phyloP scores from a whole-genome alignment of 2,329 filamentous ascomycete genomes.

The Neobulgaria alba region DNA sequence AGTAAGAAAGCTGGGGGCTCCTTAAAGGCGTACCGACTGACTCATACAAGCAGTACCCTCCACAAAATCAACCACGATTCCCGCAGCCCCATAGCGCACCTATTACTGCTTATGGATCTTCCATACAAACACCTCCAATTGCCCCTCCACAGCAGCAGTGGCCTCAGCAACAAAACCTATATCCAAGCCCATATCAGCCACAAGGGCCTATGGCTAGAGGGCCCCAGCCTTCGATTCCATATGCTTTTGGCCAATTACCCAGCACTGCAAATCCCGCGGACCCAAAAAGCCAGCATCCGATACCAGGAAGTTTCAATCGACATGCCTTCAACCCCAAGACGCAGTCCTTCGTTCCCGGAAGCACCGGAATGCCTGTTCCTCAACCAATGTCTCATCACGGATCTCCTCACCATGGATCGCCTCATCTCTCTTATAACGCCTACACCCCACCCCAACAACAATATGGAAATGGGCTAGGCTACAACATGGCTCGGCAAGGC shows the following conservation, averaged over 20 bases:
- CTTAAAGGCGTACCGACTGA: no score
- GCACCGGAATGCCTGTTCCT: constrained; percentile 41
- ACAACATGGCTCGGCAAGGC: constrained; percentile 29
- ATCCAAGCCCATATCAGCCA: constrained; percentile 25
- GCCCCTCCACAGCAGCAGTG: constrained; percentile 22
- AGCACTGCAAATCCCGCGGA: constrained; percentile 61
- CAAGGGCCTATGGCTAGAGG: constrained; percentile 20
- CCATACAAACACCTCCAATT: constrained; percentile 25
- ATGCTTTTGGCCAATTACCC: constrained; percentile 73
- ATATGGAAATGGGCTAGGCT: constrained; percentile 27
- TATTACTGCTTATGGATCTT: constrained; percentile 27
- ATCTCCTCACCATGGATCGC: constrained; percentile 27
- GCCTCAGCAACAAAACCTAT: constrained; percentile 20
- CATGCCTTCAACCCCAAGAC: constrained; percentile 92
- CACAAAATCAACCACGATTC: constrained; percentile 21
- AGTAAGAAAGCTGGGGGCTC: no score
- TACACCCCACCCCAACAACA: constrained; percentile 27
- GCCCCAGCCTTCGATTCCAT: constrained; percentile 40
- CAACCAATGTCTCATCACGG: constrained; percentile 29
- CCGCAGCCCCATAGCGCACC: constrained; percentile 28
- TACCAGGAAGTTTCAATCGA: constrained; percentile 75
- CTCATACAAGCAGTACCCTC: constrained; percentile 21
- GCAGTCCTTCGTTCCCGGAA: constrained; percentile 75
- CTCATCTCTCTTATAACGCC: constrained; percentile 37
- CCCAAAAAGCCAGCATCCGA: constrained; percentile 68